Conservation (phyloP, 106 monocot genomes). For the Apostasia shenzhenica region DNA sequence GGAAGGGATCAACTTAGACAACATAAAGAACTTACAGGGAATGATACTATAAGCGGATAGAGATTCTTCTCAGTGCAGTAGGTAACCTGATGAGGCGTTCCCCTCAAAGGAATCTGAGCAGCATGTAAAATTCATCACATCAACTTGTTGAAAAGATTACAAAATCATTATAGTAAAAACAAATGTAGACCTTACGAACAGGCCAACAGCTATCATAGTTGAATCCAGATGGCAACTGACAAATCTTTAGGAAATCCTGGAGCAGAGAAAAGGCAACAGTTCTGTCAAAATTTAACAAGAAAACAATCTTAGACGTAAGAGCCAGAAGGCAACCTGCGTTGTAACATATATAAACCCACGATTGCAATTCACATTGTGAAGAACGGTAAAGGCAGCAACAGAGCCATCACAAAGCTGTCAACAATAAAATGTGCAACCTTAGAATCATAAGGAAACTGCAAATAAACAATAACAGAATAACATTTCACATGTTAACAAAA, state of each 20-base stretch:
- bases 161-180: not conserved
- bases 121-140: not conserved
- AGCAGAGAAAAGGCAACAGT: not conserved
- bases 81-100: conserved; percentile 92
- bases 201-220: conserved; percentile 98
- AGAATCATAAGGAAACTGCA: not conserved
- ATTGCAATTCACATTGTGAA: conserved; percentile 97
- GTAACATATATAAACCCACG: conserved; percentile 97
- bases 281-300: not conserved
- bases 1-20: too few relatives aligned
- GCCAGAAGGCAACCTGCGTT: conserved; percentile 49
- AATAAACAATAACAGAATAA: not conserved
- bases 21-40: conserved; percentile 59
- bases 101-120: conserved; percentile 81
- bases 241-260: conserved; percentile 92
- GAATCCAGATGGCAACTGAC: conserved; percentile 69
- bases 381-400: conserved; percentile 75
- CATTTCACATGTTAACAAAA: not conserved
- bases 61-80: conserved; percentile 83
- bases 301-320: not conserved
- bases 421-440: conserved; percentile 3
- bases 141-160: not conserved
- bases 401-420: conserved; percentile 79
- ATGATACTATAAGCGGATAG: conserved; percentile 85
- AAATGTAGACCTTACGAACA: conserved; percentile 69